Conservation (phyloP, 1,139 yeast species). For the Casaregolazyma lundiana region DNA sequence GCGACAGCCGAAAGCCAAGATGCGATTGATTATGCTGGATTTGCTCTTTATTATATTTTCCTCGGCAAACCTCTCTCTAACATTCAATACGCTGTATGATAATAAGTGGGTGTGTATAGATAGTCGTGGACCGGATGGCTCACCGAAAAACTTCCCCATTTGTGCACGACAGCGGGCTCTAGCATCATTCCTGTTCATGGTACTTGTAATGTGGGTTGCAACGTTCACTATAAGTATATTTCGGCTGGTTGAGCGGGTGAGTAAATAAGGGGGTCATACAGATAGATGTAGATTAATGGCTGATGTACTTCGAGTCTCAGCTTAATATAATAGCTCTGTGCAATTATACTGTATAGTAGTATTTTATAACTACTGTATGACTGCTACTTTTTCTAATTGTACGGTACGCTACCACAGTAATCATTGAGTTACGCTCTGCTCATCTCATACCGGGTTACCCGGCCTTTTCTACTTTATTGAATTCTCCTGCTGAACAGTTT, state of each 20-base stretch:
- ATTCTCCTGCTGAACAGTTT: not conserved
- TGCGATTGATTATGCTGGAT: slow-evolving; percentile 73
- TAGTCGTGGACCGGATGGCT: slow-evolving; percentile 7
- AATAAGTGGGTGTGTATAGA: slow-evolving; percentile 69
- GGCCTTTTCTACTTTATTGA: not conserved
- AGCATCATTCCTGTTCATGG: slow-evolving; percentile 72
- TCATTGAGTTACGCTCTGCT: not conserved
- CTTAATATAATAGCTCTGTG: no score
- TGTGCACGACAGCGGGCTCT: slow-evolving; percentile 79
- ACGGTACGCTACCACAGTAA: no score
- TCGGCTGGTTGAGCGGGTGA: slow-evolving; percentile 74
- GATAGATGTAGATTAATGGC: no score
- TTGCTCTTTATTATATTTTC: slow-evolving; percentile 84
- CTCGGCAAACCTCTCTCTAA: slow-evolving; percentile 81
- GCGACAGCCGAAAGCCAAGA: slow-evolving; percentile 75
- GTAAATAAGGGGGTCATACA: slow-evolving; percentile 12
- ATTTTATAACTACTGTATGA: no score
- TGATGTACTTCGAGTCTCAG: no score
- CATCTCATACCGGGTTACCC: not conserved
- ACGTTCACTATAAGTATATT: slow-evolving; percentile 80
- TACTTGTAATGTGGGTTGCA: slow-evolving; percentile 75
- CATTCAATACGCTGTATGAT: slow-evolving; percentile 80
- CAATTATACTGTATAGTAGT: no score
- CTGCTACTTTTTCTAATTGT: no score
- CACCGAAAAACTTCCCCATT: slow-evolving; percentile 38